phyloP scores from a whole-genome alignment of 306 rosid species.

The Ceratonia siliqua region DNA sequence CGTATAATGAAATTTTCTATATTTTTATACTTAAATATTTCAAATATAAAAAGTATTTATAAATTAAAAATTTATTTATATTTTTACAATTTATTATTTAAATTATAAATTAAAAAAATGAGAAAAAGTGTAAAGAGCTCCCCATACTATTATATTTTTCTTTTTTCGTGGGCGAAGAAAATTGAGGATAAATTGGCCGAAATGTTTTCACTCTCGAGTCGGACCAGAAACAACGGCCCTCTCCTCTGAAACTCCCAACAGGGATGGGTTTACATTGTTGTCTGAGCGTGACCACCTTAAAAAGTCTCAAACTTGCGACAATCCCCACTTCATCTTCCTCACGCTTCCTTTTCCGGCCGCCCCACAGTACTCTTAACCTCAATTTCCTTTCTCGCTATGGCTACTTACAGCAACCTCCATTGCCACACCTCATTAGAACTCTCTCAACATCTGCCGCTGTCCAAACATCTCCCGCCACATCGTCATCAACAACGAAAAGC shows the following conservation, averaged over 20 bases:
- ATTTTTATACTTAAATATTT: too few relatives aligned
- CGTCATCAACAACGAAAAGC: conserved; percentile 17
- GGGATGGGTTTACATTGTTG: conserved; percentile 55
- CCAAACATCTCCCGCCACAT: conserved; percentile 40
- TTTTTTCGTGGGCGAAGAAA: too few relatives aligned
- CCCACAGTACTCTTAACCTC: conserved; percentile 27
- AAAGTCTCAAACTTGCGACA: conserved; percentile 48
- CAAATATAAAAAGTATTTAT: too few relatives aligned
- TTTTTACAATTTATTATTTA: too few relatives aligned
- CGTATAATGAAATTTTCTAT: too few relatives aligned
- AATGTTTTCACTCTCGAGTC: too few relatives aligned
- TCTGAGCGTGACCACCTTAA: conserved; percentile 49
- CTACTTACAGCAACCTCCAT: conserved; percentile 39
- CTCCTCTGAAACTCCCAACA: neutral
- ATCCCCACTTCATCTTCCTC: conserved; percentile 47
- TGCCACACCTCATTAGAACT: conserved; percentile 40
- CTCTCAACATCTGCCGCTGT: too few relatives aligned
- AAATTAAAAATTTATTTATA: too few relatives aligned
- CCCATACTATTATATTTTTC: too few relatives aligned
- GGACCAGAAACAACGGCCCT: neutral
- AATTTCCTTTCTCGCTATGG: conserved; percentile 29
- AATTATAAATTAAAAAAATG: too few relatives aligned
- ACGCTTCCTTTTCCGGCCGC: conserved; percentile 35
- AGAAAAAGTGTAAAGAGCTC: too few relatives aligned
- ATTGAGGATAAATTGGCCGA: conserved; percentile 52